These are phyloP conservation scores for Phytophthora vignae DNA, from an alignment of 352 stramenopile species.

Conservation along the genomic window DNA sequence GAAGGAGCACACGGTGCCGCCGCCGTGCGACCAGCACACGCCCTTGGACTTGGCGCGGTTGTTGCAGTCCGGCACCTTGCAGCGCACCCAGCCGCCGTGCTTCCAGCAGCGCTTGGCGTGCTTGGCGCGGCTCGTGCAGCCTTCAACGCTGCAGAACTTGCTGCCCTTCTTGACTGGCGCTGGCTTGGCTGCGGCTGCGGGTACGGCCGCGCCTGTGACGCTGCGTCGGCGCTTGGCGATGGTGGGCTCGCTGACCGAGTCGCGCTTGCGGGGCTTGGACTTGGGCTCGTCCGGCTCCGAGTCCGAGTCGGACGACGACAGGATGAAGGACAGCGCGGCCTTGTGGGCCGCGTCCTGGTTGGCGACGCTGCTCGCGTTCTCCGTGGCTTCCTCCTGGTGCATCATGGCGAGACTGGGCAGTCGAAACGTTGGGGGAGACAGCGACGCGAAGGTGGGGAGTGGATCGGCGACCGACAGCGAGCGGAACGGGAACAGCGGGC, in stretches of 20 bases:
- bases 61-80: conserved; percentile 63
- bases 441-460: conserved; percentile 16
- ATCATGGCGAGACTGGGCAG: conserved; percentile 32
- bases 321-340: conserved; percentile 43
- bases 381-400: conserved; percentile 19
- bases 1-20: conserved; percentile 59
- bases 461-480: conserved; percentile 18
- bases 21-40: conserved; percentile 72
- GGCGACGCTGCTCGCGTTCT: conserved; percentile 18
- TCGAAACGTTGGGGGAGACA: conserved; percentile 14
- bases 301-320: conserved; percentile 40
- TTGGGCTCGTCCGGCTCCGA: conserved; percentile 22
- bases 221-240: conserved; percentile 33
- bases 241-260: conserved; percentile 23
- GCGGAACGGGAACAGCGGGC: conserved; percentile 21
- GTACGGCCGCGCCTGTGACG: conserved; percentile 1
- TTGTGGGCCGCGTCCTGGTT: conserved; percentile 35
- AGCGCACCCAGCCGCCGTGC: conserved; percentile 65
- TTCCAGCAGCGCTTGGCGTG: conserved; percentile 68
- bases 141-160: conserved; percentile 64
- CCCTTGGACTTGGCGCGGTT: conserved; percentile 77
- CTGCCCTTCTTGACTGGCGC: conserved; percentile 49
- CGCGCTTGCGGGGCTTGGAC: conserved; percentile 19
- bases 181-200: conserved; percentile 7
- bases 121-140: conserved; percentile 57